Evolutionary conservation across 1,284 basidiomycete species (phyloP).

Genomic region (Neonothopanus nambi): DNA sequence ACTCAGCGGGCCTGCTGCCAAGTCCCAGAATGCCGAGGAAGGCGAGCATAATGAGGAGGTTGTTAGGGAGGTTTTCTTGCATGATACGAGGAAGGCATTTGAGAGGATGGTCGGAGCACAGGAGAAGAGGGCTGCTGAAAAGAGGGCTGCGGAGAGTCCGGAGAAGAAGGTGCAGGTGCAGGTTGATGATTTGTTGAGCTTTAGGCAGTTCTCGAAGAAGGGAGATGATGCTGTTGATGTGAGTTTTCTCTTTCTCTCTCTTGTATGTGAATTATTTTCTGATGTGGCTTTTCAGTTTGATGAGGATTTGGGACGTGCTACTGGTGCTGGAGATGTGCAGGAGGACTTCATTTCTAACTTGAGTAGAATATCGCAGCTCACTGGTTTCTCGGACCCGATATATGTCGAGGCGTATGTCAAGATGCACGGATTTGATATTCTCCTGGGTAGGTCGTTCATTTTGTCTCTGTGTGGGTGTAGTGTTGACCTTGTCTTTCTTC

Average conservation of each 20-base stretch:
- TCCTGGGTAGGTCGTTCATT: constrained; percentile 61
- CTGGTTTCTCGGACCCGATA: constrained; percentile 96
- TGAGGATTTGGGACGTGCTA: constrained; percentile 88
- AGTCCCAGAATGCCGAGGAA: not conserved
- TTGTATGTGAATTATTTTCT: constrained; percentile 1
- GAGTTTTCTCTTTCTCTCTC: constrained; percentile 30
- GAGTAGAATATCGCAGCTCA: constrained; percentile 93
- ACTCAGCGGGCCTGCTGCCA: constrained; percentile 43
- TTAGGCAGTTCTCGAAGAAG: constrained; percentile 96
- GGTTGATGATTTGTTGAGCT: constrained; percentile 90
- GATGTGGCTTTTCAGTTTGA: constrained; percentile 62
- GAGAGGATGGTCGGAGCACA: constrained; percentile 93
- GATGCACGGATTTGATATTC: constrained; percentile 97
- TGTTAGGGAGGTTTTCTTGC: constrained; percentile 87
- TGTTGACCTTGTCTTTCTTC: not conserved
- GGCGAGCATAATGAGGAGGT: constrained; percentile 33
- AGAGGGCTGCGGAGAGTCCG: constrained; percentile 78
- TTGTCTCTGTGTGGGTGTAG: not conserved
- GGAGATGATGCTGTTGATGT: constrained; percentile 81
- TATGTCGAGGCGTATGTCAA: constrained; percentile 99
- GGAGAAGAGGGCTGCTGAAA: constrained; percentile 85
- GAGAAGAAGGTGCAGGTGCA: constrained; percentile 78
- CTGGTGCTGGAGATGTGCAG: constrained; percentile 79
- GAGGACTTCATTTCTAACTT: constrained; percentile 98
- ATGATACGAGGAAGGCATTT: constrained; percentile 92